Base-by-base conservation (phyloP, 2,329 filamentous ascomycete genomes). In the Bipolaris sorokiniana region DNA sequence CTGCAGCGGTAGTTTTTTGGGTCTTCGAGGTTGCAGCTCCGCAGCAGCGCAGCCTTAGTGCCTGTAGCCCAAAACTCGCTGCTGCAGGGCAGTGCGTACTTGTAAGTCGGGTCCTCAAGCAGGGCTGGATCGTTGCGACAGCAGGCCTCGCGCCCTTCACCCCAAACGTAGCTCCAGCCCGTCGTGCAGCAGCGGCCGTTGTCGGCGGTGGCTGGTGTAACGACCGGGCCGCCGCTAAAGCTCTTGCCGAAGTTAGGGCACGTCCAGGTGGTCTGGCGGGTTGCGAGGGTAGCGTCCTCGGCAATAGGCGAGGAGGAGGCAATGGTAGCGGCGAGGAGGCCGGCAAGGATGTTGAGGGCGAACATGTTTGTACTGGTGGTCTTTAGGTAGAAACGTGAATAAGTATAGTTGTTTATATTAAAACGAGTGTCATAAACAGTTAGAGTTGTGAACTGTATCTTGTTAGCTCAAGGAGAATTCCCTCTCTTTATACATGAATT, bases 151-250 rank as follows among this genome's bases (percentile, higher is more conserved):
- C 33, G 45, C 18, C 45, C 45, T 13, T 48, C 45, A 18, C 45
- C 45, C 18, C 10, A 37, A 34, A 48, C n/a, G 18, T 48, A 48
- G 33, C 28, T 36, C 33, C 33, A 48, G 28, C 45, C 45, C 2
- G 45, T 48, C 5, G 18, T 34, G 45, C 45, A 48, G 33, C 45
- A 48, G 45, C 45, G 45, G 26, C 45, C 28, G 33, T 48, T 48
- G 0, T 48, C 37, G 45, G 31, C 33, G 45, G 36, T 33, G 13
- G 45, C 16, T 36, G 45, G 16, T 5, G 31, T 37, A 13, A 48
- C n/a, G 16, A 48, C 4, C 15, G 33, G 45, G 23, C 6, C 2
- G 33, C 3, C 2, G 20, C 1, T 9, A 10, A 7, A 1, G 20
- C 11, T 20, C 1, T 9, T 16, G 45, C 45, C 45, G 31, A 48